A percentile compares a stretch with the other conserved stretches of the same genome.
These are phyloP conservation scores for Picea glauca DNA, from an alignment of 75 land plant species.

Conservation along the genomic window DNA sequence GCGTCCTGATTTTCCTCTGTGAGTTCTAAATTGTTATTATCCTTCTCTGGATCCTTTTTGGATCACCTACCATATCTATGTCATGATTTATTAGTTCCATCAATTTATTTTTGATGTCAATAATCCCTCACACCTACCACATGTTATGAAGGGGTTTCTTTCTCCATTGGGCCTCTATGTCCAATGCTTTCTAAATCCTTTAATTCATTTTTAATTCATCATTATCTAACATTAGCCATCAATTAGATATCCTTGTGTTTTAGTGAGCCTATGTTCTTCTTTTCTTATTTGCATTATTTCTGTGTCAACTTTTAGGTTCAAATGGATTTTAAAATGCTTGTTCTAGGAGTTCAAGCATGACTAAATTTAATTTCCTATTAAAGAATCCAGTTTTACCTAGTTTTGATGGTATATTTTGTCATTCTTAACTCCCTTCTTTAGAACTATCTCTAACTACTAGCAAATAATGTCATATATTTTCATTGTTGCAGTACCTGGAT, in stretches of 20 bases:
- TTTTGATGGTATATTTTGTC: not conserved
- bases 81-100: too few species aligned
- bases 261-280: not conserved
- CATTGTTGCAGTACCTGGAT: slow-evolving; percentile 74
- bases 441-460: not conserved
- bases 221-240: not conserved
- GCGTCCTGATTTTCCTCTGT: too few species aligned
- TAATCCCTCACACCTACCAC: too few species aligned
- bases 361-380: not conserved
- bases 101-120: too few species aligned
- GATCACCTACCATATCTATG: too few species aligned
- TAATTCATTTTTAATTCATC: not conserved
- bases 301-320: not conserved
- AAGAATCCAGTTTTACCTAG: too few species aligned
- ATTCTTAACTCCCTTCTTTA: not conserved
- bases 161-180: too few species aligned
- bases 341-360: not conserved
- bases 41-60: too few species aligned
- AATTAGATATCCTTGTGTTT: not conserved
- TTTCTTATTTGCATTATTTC: not conserved
- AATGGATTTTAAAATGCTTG: not conserved
- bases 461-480: not conserved
- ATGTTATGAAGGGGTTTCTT: too few species aligned
- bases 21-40: too few species aligned
- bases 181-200: not conserved